Evolutionary conservation across 2,329 filamentous ascomycete species (phyloP), one percentile per base, ranked within the genome.

Genomic region (Penicillium hesseltinei): DNA sequence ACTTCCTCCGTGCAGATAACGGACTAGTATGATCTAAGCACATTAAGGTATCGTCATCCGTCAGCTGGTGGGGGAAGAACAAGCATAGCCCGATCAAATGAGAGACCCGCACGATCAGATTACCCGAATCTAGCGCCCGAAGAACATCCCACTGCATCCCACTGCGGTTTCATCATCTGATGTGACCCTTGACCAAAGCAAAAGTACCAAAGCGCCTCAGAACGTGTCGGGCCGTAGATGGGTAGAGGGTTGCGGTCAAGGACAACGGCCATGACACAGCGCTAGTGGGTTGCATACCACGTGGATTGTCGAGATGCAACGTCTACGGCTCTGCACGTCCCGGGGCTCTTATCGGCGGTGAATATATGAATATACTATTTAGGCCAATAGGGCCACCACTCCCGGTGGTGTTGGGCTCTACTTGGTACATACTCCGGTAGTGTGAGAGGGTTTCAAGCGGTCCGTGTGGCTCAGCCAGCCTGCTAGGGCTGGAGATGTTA

Each of bases 291-390:
- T 53, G 48, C 36, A 57, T 29, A 56, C 61, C 63, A 64, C 63
- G 63, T 65, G 63, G 63, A 48, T 49, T 56, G 29, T 27, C 19
- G 39, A 45, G 35, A 57, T 54, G 56, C 51, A 54, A 57, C 27
- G 21, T 56, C 48, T 27, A 43, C 43, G 43, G 48, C 39, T 43
- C 31, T 57, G 48, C 51, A 42, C 31, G 11, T 46, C 36, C 23
- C 45, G 23, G 50, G 49, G 21, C 45, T 46, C 50, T 56, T 50
- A 47, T 61, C 58, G 35, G 60, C 56, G 60, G 58, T 62, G 60
- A 59, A 60, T 52, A 60, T 52, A 31, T 27, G 36, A 59, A 60
- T 52, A 31, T 23, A 31, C 19, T 42, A 15, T 36, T 43, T 21
- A 19, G 17, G 19, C 55, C 50, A 53, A 54, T 53, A n/a, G 15